These are phyloP conservation scores for Isabelozyma heimii DNA, from an alignment of 805 yeast species.

Conservation along the genomic window DNA sequence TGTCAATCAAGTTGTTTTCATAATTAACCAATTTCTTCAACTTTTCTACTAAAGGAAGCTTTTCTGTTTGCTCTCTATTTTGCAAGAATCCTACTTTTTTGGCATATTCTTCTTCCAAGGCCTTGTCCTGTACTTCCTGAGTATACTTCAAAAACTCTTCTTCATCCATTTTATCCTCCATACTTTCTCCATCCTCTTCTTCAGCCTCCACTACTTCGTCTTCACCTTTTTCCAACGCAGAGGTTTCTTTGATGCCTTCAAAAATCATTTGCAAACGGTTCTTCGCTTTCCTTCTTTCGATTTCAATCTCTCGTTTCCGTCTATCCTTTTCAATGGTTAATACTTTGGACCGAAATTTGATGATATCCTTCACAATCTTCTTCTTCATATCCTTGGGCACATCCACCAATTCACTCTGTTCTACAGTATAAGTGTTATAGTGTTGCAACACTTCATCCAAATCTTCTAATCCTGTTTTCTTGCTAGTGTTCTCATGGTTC, in stretches of 20 bases:
- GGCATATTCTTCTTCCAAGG: slow-evolving; percentile 17
- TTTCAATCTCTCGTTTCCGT: slow-evolving; percentile 45
- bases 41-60: slow-evolving; percentile 16
- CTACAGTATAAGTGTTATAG: slow-evolving; percentile 47
- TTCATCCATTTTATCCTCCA: slow-evolving; percentile 18
- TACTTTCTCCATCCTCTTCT: slow-evolving; percentile 11
- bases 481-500: slow-evolving; percentile 15
- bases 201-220: slow-evolving; percentile 17
- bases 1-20: slow-evolving; percentile 36
- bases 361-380: slow-evolving; percentile 49
- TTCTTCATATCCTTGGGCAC: slow-evolving; percentile 55
- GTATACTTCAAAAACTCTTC: slow-evolving; percentile 24
- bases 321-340: slow-evolving; percentile 50
- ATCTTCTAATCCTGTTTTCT: slow-evolving; percentile 30
- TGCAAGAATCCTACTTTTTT: slow-evolving; percentile 11
- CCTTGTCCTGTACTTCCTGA: slow-evolving; percentile 18
- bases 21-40: slow-evolving; percentile 25
- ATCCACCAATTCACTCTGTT: slow-evolving; percentile 54
- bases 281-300: slow-evolving; percentile 50
- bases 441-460: slow-evolving; percentile 33
- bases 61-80: slow-evolving; percentile 13
- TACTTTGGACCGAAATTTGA: slow-evolving; percentile 56
- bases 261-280: slow-evolving; percentile 45
- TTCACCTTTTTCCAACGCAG: neutral
- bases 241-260: slow-evolving; percentile 30